Evolutionary conservation across 1,284 basidiomycete genomes (phyloP).

Genomic region (Irpex rosettiformis): DNA sequence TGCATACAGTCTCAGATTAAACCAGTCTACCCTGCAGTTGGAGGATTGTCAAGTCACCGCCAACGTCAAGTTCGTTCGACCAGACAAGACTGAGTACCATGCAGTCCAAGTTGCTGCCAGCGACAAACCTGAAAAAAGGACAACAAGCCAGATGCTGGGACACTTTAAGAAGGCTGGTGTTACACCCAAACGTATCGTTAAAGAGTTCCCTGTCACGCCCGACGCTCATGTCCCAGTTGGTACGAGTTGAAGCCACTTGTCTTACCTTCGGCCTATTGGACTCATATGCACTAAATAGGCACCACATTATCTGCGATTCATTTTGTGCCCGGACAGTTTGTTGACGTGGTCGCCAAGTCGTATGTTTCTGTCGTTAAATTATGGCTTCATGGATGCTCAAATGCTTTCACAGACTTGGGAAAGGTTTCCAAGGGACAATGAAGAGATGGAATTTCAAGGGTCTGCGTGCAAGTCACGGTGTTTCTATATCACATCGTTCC

Average conservation of each 20-base stretch:
- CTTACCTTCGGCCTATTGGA: not conserved
- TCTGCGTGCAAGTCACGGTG: conserved; percentile 93
- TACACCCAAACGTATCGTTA: conserved; percentile 82
- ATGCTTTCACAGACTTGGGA: conserved; percentile 70
- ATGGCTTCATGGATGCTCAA: not conserved
- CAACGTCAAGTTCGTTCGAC: conserved; percentile 62
- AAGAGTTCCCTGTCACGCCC: conserved; percentile 86
- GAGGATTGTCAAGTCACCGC: conserved; percentile 85
- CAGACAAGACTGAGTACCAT: conserved; percentile 72
- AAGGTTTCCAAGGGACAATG: conserved; percentile 97
- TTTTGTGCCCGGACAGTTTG: conserved; percentile 96
- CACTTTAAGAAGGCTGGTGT: conserved; percentile 87
- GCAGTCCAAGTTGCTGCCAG: conserved; percentile 85
- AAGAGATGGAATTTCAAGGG: conserved; percentile 96
- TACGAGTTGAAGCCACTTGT: conserved; percentile 33
- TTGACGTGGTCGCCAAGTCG: conserved; percentile 93
- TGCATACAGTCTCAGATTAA: not conserved
- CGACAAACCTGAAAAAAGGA: conserved; percentile 64
- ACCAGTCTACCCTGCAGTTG: conserved; percentile 41
- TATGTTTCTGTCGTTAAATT: conserved; percentile 40
- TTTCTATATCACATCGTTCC: conserved; percentile 91
- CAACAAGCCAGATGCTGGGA: conserved; percentile 75
- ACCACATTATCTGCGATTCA: conserved; percentile 89
- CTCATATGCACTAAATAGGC: conserved; percentile 45
- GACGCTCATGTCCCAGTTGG: conserved; percentile 91